These are phyloP conservation scores for Penicillium sp. DNA, from an alignment of 2,329 filamentous ascomycete genomes.

Conservation along the genomic window DNA sequence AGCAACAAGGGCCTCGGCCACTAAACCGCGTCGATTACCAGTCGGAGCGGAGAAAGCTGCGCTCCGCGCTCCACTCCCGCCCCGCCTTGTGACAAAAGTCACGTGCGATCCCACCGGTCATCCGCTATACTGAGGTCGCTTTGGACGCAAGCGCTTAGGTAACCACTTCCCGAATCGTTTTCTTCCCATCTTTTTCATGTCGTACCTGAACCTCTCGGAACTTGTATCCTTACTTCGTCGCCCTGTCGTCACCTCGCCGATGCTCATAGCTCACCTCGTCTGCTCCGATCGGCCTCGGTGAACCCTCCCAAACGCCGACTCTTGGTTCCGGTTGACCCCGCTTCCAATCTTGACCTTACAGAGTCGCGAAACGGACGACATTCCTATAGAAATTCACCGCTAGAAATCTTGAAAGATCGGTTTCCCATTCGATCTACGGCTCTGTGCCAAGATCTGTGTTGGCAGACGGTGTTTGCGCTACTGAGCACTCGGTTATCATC, in stretches of 20 bases:
- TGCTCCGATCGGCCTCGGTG: conserved; percentile 3
- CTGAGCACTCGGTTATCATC: conserved; percentile 6
- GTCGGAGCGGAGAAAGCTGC: neutral
- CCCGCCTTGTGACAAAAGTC: neutral
- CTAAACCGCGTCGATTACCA: conserved; percentile 1
- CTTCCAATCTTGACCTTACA: neutral
- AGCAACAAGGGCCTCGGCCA: conserved; percentile 8
- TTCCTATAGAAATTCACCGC: neutral
- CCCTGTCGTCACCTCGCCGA: conserved; percentile 8
- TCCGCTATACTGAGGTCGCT: neutral
- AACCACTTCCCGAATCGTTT: conserved; percentile 9
- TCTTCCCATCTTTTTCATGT: conserved; percentile 1
- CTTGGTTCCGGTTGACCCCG: conserved; percentile 6
- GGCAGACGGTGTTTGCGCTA: conserved; percentile 6
- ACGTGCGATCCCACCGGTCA: neutral
- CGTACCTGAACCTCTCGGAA: neutral
- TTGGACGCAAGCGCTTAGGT: conserved; percentile 1
- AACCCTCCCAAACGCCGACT: conserved; percentile 1
- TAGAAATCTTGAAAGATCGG: neutral
- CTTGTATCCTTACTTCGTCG: neutral
- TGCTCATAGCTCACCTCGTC: neutral
- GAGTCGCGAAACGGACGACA: neutral
- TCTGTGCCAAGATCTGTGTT: neutral
- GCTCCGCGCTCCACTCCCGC: neutral
- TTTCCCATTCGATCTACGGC: neutral